phyloP scores from a whole-genome alignment of 1,139 yeast genomes.

The Pichia sp. region DNA sequence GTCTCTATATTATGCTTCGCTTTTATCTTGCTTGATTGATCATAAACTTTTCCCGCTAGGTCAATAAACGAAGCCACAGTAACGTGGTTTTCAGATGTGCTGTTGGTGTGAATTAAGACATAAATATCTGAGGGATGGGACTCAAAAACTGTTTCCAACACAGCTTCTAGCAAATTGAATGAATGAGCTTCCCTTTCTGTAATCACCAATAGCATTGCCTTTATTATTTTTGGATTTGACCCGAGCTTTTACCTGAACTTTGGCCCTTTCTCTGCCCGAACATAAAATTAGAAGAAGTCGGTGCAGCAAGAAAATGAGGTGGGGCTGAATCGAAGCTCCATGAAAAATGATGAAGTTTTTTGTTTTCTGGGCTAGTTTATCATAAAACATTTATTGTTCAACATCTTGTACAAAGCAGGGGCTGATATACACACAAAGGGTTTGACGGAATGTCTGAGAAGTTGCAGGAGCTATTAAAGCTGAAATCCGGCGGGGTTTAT shows the following conservation, averaged over 20 bases:
- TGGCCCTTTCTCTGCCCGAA: no score
- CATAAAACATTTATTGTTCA: background rate
- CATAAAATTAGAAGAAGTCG: no score
- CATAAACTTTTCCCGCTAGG: constrained; percentile 9
- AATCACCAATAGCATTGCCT: constrained; percentile 5
- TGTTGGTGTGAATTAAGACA: background rate
- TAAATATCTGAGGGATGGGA: background rate
- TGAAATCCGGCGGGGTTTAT: constrained; percentile 44
- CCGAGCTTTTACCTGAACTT: no score
- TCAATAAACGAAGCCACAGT: constrained; percentile 5
- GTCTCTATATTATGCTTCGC: background rate
- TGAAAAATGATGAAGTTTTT: background rate
- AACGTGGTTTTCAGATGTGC: background rate
- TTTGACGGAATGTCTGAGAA: constrained; percentile 17
- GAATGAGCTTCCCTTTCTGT: constrained; percentile 9
- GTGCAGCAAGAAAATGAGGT: background rate
- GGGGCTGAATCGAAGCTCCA: background rate
- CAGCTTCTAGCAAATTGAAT: background rate
- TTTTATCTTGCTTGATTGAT: background rate
- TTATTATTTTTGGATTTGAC: background rate
- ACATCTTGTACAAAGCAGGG: no score
- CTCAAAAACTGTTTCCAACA: background rate
- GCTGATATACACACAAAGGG: background rate
- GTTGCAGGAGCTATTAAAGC: constrained; percentile 33
- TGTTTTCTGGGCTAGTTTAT: background rate